phyloP scores from a whole-genome alignment of 2,329 filamentous ascomycete genomes.

The Orbilia javanica region DNA sequence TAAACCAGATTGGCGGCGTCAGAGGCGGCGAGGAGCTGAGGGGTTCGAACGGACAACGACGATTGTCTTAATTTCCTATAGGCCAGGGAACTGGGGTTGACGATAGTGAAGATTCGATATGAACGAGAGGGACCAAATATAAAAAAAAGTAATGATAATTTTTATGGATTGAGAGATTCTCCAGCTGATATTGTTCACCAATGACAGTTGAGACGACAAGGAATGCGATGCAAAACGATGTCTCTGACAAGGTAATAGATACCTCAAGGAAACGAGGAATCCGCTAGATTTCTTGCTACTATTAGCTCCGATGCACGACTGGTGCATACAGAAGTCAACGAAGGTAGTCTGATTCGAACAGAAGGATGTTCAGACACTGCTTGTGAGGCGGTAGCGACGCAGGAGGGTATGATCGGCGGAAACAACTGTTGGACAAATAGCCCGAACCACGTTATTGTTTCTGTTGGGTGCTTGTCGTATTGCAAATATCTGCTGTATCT shows the following conservation, averaged over 20 bases:
- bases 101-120: constrained; percentile 23
- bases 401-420: constrained; percentile 48
- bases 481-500: constrained; percentile 33
- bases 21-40: constrained; percentile 45
- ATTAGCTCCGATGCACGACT: constrained; percentile 32
- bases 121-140: background rate
- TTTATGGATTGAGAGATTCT: constrained; percentile 41
- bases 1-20: constrained; percentile 45
- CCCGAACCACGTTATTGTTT: constrained; percentile 55
- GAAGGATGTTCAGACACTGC: constrained; percentile 8
- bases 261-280: constrained; percentile 20
- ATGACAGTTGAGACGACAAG: constrained; percentile 37
- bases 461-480: constrained; percentile 49
- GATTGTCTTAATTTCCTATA: constrained; percentile 49
- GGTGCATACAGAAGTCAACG: constrained; percentile 3
- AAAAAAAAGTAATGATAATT: constrained; percentile 18
- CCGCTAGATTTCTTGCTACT: constrained; percentile 25
- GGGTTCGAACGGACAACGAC: constrained; percentile 29
- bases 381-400: constrained; percentile 45
- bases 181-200: constrained; percentile 35
- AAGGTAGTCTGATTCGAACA: constrained; percentile 8
- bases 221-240: constrained; percentile 44
- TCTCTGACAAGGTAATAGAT: constrained; percentile 25
- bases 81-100: constrained; percentile 43
- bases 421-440: constrained; percentile 50